A percentile compares a stretch with the other conserved stretches of the same genome.
Conservation (phyloP, 768 basidiomycete species). For the Tephrocybe sp. region DNA sequence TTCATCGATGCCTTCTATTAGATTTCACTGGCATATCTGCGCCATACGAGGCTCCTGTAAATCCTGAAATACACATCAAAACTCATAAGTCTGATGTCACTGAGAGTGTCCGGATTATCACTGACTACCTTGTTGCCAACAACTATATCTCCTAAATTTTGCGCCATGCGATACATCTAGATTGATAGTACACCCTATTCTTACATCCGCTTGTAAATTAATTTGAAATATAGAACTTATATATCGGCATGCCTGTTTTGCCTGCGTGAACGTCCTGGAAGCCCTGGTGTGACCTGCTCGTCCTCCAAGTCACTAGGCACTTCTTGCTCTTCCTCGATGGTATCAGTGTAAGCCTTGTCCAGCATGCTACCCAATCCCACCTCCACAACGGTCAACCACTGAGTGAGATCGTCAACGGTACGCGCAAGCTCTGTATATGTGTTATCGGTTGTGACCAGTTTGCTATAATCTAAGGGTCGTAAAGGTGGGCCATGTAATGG, state of each 20-base stretch:
- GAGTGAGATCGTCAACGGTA: slow-evolving; percentile 72
- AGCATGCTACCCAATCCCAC: slow-evolving; percentile 68
- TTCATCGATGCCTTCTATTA: slow-evolving; percentile 28
- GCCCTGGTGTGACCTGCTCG: slow-evolving; percentile 8
- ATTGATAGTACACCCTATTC: slow-evolving; percentile 13
- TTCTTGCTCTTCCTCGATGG: slow-evolving; percentile 69
- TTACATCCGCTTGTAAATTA: slow-evolving; percentile 10
- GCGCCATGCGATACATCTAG: slow-evolving; percentile 2
- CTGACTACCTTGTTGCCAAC: slow-evolving; percentile 73
- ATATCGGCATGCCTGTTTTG: slow-evolving; percentile 3
- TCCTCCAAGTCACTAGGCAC: slow-evolving; percentile 19
- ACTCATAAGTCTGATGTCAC: slow-evolving; percentile 80
- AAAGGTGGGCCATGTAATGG: slow-evolving; percentile 44
- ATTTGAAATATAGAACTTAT: neutral
- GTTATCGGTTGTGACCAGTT: slow-evolving; percentile 52
- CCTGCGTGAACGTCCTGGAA: slow-evolving; percentile 1
- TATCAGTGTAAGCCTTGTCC: slow-evolving; percentile 47
- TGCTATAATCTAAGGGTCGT: slow-evolving; percentile 68
- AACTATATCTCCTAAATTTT: slow-evolving; percentile 44
- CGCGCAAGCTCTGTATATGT: slow-evolving; percentile 70
- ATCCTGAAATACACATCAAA: slow-evolving; percentile 89
- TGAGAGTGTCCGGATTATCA: slow-evolving; percentile 76
- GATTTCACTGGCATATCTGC: slow-evolving; percentile 99
- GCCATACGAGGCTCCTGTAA: slow-evolving; percentile 88
- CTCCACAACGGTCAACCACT: slow-evolving; percentile 78